Base-by-base conservation (phyloP, 768 basidiomycete species). In the Pleurotus sapidus region DNA sequence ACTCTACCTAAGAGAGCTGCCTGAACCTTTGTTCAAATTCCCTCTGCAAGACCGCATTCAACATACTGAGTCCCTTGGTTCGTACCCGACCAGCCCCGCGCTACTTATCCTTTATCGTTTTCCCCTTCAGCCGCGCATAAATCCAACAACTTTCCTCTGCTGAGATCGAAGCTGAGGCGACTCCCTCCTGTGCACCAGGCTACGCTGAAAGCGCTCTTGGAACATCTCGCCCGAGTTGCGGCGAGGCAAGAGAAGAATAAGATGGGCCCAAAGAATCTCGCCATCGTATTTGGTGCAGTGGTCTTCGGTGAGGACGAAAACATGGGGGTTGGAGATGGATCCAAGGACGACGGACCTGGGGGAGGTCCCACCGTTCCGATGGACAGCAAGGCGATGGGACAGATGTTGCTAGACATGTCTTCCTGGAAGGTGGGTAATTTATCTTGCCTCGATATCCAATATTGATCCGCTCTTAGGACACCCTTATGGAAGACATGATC, bases 191-290 rank as follows among this genome's bases (percentile, higher is more conserved):
- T 96, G 39, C 95, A 96, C 64, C 90, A 93, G 63, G 88, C 89
- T 5, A 92, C 92, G 0, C 79, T 96, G 59, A 89, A 84, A 62
- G 83, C 86, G 7, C 67, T 95, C 24, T 70, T 95, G 17, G 94
- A 95, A 61, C 95, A 96, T 69, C 81, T 97, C 15, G 76, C 87
- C 2, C 81, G 87, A 12, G 85, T 97, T 12, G 81, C 84, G 2
- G 74, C 84, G 4, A 76, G 77, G 37, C 77, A 78, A 18, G 84
- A 87, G 24, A 86, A 82, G 67, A 97, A 95, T 68, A 96, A 95
- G 72, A 97, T 97, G 95, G 95, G 94, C 64, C 77, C 87, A 3
- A 93, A 88, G 76, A 97, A 96, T 66, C 75, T 97, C 20, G 91
- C 93, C 3, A 95, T 97, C 47, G 87, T 95, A 3, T 95, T 96